Conservation (phyloP, 108 stramenopile genomes). For the Nitzschia inconspicua region DNA sequence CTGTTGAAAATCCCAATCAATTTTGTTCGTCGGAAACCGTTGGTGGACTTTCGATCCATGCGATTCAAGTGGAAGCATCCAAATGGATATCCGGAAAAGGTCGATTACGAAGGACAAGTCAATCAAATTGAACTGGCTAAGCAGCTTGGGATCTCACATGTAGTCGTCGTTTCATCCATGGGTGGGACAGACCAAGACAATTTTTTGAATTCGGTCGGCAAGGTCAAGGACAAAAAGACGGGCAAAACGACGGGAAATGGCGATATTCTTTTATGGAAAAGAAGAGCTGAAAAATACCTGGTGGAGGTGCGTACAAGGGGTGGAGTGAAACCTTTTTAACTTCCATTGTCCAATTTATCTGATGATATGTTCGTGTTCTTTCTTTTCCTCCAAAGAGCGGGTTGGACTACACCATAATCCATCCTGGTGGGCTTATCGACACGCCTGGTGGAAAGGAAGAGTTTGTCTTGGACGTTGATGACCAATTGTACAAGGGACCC, state of each 20-base stretch:
- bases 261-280: constrained; percentile 89
- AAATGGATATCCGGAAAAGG: constrained; percentile 70
- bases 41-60: constrained; percentile 56
- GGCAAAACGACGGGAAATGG: constrained; percentile 55
- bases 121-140: constrained; percentile 85
- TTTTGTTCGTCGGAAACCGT: constrained; percentile 40
- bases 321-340: neutral
- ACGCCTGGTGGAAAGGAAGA: constrained; percentile 39
- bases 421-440: constrained; percentile 87
- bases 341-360: neutral
- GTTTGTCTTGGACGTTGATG: constrained; percentile 80
- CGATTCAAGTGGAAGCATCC: constrained; percentile 55
- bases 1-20: constrained; percentile 53
- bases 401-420: constrained; percentile 81
- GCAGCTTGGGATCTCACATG: constrained; percentile 72
- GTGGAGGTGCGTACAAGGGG: constrained; percentile 34
- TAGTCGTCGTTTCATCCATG: constrained; percentile 73
- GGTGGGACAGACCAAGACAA: constrained; percentile 88
- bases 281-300: constrained; percentile 80
- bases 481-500: constrained; percentile 31
- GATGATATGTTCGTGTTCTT: neutral
- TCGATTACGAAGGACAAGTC: constrained; percentile 71
- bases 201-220: constrained; percentile 83
- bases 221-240: constrained; percentile 45
- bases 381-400: constrained; percentile 37